Percentiles rank a stretch among this genome's conserved stretches.
Evolutionary conservation across 2,329 filamentous ascomycete genomes (phyloP).

Genomic region (Pseudogymnoascus sp.): DNA sequence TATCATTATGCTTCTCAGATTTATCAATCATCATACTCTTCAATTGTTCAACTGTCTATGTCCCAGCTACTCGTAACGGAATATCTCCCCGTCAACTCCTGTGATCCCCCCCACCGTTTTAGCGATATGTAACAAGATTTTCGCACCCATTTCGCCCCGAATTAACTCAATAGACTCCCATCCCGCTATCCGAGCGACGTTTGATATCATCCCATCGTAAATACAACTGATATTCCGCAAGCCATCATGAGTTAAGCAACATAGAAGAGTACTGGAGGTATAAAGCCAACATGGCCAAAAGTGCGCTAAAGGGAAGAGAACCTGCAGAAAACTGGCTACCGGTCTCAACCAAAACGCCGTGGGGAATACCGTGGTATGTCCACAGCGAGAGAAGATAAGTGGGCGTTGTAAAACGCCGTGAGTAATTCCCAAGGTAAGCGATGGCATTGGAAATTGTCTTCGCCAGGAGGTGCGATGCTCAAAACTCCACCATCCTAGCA

Average conservation of each 20-base stretch:
- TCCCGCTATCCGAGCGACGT: conserved; percentile 6
- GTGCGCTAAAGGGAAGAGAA: conserved; percentile 4
- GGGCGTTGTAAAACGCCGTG: neutral
- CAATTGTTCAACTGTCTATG: conserved; percentile 7
- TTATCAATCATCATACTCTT: neutral
- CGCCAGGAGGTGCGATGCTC: neutral
- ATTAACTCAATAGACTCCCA: neutral
- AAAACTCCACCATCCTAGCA: conserved; percentile 33
- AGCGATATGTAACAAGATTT: neutral
- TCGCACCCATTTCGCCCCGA: neutral
- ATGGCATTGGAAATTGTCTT: neutral
- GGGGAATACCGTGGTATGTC: neutral
- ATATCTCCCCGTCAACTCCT: neutral
- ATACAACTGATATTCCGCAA: conserved; percentile 4
- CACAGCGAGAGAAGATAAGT: neutral
- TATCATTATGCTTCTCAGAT: neutral
- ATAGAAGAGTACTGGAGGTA: conserved; percentile 5
- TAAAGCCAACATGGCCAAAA: neutral
- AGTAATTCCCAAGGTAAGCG: neutral
- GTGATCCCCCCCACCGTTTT: neutral
- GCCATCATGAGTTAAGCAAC: conserved; percentile 4
- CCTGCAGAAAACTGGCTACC: neutral
- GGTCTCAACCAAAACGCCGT: neutral
- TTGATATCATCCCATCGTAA: conserved; percentile 3
- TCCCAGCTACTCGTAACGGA: neutral